Base-by-base conservation (phyloP, 352 stramenopile species). In the Phytophthora lateralis region DNA sequence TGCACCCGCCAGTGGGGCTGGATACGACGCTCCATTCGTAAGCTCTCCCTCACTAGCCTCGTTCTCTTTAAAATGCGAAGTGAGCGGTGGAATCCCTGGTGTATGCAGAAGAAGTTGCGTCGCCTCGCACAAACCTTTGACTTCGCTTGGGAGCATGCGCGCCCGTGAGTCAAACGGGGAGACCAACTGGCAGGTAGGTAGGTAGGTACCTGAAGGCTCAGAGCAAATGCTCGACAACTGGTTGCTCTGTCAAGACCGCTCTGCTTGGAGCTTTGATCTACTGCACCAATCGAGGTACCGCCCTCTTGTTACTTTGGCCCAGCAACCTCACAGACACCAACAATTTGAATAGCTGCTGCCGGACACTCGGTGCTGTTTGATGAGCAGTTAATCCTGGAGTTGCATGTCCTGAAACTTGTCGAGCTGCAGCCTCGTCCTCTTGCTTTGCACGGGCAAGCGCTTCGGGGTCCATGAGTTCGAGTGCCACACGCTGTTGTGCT, bases 391-490 rank as follows among this genome's bases (percentile, higher is more conserved):
- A 10, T 3, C 17, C 21, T 26, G 30, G 24, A 2, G 11, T 37
- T 5, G 5, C 14, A 54, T 53, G 27, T 7, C 48, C 48, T 6
- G 27, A 30, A 18, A 12, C 29, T 24, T 60, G 42, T 27, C 47
- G 20, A 10, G 59, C 30, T 17, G 42, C 49, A 15, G 18, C 45
- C 26, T 71, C 73, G 55, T 79, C 70, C 42, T 73, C 51, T 27
- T 73, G 60, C 12, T 78, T 80, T 1, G 45, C 67, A 8, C 55
- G 54, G 2, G 63, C 67, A 9, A 82, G 54, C 0, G 63, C 60
- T 0, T 57, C 51, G 12, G 64, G 58, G 14, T 78, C 67, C 39
- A 70, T 58, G 9, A 82, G 18, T 9, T 82, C 73, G 4, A 77
- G 63, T 20, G 73, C 63, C 24, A 80, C 10, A 32, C 38, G 59